Conservation (phyloP, 305 asterid species). For the Fraxinus ornus region DNA sequence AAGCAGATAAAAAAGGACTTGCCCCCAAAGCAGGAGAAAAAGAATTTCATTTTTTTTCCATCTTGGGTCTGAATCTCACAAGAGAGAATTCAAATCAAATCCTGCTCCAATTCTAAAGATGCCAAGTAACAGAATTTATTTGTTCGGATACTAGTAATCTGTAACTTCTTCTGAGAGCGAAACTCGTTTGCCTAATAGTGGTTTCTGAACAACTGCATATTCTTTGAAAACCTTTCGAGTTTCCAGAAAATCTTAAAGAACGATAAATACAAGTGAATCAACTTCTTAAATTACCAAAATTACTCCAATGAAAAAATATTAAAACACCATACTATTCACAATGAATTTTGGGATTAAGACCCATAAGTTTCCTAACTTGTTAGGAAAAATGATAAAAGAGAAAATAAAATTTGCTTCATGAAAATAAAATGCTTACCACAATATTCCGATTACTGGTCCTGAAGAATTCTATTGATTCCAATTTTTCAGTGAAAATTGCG, state of each 20-base stretch:
- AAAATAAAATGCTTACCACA: conserved; percentile 46
- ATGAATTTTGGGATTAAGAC: neutral
- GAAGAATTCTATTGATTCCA: conserved; percentile 27
- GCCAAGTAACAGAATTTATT: neutral
- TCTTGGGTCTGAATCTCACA: neutral
- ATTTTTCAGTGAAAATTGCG: conserved; percentile 36
- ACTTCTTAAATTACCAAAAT: neutral
- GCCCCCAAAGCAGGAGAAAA: neutral
- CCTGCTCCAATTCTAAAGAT: neutral
- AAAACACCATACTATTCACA: neutral
- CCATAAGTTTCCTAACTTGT: neutral
- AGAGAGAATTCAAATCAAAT: neutral
- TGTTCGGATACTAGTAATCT: neutral
- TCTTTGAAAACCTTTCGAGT: neutral
- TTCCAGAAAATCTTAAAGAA: neutral
- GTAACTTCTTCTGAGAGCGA: neutral
- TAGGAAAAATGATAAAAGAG: neutral
- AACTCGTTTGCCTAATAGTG: neutral
- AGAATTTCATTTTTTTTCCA: neutral
- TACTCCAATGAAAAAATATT: neutral
- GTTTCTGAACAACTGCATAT: neutral
- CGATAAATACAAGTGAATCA: neutral
- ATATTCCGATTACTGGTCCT: conserved; percentile 21
- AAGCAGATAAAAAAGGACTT: neutral
- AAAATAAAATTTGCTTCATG: neutral